phyloP scores from a whole-genome alignment of 1,284 basidiomycete species.

The Apiotrichum domesticum region DNA sequence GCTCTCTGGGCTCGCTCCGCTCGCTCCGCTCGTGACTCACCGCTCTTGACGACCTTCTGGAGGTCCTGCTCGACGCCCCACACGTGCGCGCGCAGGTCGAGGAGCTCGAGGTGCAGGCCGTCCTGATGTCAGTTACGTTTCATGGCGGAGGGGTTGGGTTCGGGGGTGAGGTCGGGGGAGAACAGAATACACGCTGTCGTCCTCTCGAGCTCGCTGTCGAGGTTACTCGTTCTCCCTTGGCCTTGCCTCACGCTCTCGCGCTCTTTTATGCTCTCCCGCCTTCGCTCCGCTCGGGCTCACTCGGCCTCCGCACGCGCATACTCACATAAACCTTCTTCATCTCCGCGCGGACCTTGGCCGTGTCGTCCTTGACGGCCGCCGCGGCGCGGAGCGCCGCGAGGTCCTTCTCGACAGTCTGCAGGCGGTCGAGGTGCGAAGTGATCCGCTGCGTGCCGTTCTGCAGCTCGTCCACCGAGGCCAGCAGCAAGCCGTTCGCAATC shows the following conservation, averaged over 20 bases:
- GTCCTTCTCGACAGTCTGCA: slow-evolving; percentile 83
- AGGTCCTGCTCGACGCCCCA: slow-evolving; percentile 49
- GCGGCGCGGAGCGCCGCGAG: slow-evolving; percentile 64
- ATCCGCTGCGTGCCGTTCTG: slow-evolving; percentile 77
- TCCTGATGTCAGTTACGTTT: slow-evolving; percentile 28
- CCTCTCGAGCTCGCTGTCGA: too few species aligned
- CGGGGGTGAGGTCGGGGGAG: too few species aligned
- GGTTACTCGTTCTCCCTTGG: too few species aligned
- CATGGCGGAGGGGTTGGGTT: too few species aligned
- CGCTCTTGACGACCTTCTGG: slow-evolving; percentile 41
- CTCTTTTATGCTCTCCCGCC: not conserved
- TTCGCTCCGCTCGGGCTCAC: not conserved
- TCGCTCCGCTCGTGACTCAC: slow-evolving; percentile 24
- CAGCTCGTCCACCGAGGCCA: slow-evolving; percentile 79
- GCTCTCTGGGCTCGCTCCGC: not conserved
- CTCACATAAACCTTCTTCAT: slow-evolving; percentile 70
- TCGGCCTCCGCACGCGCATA: not conserved
- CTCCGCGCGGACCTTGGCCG: slow-evolving; percentile 65
- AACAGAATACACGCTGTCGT: too few species aligned
- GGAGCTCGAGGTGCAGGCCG: slow-evolving; percentile 45
- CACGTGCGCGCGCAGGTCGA: slow-evolving; percentile 46
- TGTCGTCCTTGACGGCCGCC: slow-evolving; percentile 69
- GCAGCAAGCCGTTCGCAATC: slow-evolving; percentile 69
- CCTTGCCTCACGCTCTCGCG: too few species aligned
- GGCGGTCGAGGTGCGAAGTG: slow-evolving; percentile 72